Conservation (phyloP, 768 basidiomycete genomes). For the Phlebiopsis flavidoalba region DNA sequence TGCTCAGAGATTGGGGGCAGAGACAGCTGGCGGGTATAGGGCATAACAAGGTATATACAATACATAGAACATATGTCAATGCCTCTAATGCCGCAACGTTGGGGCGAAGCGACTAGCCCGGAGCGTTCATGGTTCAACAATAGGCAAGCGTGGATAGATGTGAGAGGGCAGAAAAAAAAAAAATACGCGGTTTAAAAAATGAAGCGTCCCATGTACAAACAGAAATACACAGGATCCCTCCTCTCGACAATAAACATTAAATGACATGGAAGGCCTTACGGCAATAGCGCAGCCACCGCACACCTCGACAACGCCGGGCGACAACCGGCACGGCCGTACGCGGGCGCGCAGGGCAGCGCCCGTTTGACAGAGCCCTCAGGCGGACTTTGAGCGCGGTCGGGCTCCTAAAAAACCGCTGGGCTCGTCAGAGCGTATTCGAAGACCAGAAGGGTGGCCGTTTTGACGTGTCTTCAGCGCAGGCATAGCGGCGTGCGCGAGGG, state of each 20-base stretch:
- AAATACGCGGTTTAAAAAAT: not conserved
- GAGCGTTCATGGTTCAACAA: not conserved
- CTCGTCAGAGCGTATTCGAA: conserved; percentile 1
- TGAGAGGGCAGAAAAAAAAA: no score
- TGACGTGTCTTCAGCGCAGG: no score
- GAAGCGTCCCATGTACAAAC: not conserved
- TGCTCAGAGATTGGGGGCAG: not conserved
- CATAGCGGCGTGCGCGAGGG: no score
- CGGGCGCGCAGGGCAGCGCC: not conserved
- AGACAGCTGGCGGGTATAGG: not conserved
- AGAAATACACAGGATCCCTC: no score
- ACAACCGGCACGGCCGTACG: conserved; percentile 7
- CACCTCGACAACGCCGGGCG: conserved; percentile 2
- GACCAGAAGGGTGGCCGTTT: conserved; percentile 2
- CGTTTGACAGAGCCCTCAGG: not conserved
- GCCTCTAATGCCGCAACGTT: not conserved
- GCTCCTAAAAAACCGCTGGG: not conserved
- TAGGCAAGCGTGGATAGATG: no score
- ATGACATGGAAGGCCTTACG: not conserved
- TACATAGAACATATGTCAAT: not conserved
- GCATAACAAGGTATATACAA: not conserved
- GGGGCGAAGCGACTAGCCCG: not conserved
- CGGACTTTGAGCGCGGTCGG: not conserved
- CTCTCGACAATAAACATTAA: no score
- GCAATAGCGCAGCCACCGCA: not conserved